Evolutionary conservation across 2,329 filamentous ascomycete species (phyloP).

Genomic region (Phialophora expanda): DNA sequence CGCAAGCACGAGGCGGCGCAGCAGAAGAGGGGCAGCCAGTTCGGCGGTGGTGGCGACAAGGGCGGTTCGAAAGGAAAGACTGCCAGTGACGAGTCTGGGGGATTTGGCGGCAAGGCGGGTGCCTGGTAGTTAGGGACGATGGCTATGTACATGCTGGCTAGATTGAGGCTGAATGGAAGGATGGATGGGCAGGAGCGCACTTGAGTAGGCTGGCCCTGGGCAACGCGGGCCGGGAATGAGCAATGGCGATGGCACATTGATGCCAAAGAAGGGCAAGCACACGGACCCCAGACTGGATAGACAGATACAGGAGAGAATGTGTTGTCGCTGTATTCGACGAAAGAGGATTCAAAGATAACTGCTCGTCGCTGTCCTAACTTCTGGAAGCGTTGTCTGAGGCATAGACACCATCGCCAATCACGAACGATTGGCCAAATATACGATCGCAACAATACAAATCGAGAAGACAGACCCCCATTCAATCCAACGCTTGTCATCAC

Average conservation of each 20-base stretch:
- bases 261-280: background rate
- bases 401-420: background rate
- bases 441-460: background rate
- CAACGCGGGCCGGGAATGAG: too few relatives aligned
- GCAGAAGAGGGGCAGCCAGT: conserved; percentile 64
- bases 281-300: background rate
- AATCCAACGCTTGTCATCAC: background rate
- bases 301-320: background rate
- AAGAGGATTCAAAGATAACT: background rate
- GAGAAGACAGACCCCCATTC: background rate
- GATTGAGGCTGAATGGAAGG: background rate
- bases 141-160: background rate
- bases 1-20: conserved; percentile 90
- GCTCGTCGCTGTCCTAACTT: background rate
- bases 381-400: background rate
- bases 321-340: background rate
- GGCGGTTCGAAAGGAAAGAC: conserved; percentile 45
- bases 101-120: conserved; percentile 32
- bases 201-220: too few relatives aligned
- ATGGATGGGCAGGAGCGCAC: too few relatives aligned
- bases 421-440: background rate
- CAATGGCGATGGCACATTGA: background rate
- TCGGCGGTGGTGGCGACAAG: background rate
- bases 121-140: conserved; percentile 20
- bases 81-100: conserved; percentile 35